Evolutionary conservation across 345 rosid species (phyloP).

Genomic region (Syzygium aromaticum): DNA sequence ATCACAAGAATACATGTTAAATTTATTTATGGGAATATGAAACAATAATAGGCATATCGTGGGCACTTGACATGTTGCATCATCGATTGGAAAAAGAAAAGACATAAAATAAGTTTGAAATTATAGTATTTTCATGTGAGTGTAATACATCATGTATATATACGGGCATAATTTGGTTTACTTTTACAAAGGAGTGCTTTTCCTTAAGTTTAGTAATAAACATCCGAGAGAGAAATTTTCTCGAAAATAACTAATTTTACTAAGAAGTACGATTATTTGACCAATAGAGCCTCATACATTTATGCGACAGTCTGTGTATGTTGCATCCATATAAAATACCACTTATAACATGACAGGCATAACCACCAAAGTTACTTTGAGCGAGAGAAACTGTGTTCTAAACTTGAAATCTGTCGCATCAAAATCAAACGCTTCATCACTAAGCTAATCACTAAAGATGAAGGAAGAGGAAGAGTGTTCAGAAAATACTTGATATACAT

Average conservation of each 20-base stretch:
- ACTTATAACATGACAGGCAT: background rate
- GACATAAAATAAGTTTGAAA: background rate
- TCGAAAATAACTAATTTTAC: background rate
- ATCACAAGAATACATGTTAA: background rate
- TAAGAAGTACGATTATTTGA: background rate
- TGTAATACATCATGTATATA: background rate
- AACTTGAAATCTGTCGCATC: fast-evolving
- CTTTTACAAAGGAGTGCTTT: background rate
- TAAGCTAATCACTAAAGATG: background rate
- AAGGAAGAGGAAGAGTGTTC: background rate
- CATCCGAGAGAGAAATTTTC: background rate
- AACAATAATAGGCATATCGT: background rate
- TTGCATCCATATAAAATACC: background rate
- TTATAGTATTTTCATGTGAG: background rate
- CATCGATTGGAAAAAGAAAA: background rate
- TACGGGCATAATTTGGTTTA: background rate
- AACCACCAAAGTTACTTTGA: background rate
- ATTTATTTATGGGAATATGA: background rate
- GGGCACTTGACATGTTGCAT: background rate
- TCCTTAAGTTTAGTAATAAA: background rate
- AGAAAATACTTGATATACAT: background rate
- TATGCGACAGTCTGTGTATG: background rate
- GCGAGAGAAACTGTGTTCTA: fast-evolving
- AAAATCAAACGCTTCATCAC: background rate
- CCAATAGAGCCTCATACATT: background rate